Conservation (phyloP, 306 rosid genomes). For the Cicer chorassanicum region DNA sequence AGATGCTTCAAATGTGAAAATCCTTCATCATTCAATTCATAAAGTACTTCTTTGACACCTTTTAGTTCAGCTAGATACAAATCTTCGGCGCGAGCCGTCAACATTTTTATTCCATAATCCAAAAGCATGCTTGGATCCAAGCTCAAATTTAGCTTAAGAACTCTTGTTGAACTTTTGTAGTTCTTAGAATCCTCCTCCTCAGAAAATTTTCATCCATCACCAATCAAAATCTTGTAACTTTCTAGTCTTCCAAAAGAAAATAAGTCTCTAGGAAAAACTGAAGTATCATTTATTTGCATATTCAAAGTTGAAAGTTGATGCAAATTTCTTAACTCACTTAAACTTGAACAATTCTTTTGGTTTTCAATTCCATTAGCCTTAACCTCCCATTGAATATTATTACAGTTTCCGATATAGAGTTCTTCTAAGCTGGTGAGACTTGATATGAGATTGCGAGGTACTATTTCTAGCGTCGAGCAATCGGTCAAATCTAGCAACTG, state of each 20-base stretch:
- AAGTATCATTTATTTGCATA: conserved; percentile 34
- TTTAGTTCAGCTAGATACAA: conserved; percentile 52
- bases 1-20: conserved; percentile 52
- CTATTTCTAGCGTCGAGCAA: conserved; percentile 39
- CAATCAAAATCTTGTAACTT: conserved; percentile 45
- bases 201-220: conserved; percentile 42
- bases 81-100: conserved; percentile 47
- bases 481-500: conserved; percentile 47
- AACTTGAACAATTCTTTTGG: conserved; percentile 34
- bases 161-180: conserved; percentile 24
- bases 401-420: conserved; percentile 45
- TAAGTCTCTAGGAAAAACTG: conserved; percentile 44
- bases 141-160: conserved; percentile 43
- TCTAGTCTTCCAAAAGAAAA: conserved; percentile 40
- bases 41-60: conserved; percentile 47
- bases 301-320: conserved; percentile 38
- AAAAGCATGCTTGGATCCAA: conserved; percentile 24
- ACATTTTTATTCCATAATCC: conserved; percentile 42
- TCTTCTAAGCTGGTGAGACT: conserved; percentile 49
- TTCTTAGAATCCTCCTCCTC: conserved; percentile 7
- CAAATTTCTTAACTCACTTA: conserved; percentile 47
- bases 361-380: conserved; percentile 25
- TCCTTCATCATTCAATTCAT: conserved; percentile 46
- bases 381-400: conserved; percentile 42
- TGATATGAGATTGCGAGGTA: conserved; percentile 42